phyloP scores from a whole-genome alignment of 2,329 filamentous ascomycete genomes.

The Colletotrichum graminicola region DNA sequence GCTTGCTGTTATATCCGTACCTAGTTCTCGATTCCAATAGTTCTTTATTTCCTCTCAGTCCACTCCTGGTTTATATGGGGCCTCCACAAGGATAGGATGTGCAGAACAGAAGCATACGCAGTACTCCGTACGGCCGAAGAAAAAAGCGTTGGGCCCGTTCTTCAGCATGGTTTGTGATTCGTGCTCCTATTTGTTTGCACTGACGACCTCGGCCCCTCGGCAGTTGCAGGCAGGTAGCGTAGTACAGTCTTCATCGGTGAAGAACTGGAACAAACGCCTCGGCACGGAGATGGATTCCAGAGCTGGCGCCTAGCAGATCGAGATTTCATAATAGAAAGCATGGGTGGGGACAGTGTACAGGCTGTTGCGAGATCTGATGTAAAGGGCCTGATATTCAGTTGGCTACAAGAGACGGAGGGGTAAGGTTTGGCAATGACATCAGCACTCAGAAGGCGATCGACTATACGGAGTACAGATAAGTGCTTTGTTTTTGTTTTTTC shows the following conservation, averaged over 20 bases:
- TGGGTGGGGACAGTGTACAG: no score
- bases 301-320: background rate
- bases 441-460: background rate
- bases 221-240: background rate
- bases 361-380: background rate
- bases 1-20: background rate
- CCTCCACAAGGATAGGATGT: background rate
- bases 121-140: background rate
- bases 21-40: background rate
- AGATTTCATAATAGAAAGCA: no score
- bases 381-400: background rate
- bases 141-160: background rate
- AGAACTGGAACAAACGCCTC: slow-evolving; percentile 1
- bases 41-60: background rate
- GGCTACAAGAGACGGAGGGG: background rate
- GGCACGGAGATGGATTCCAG: background rate
- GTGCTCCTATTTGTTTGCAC: slow-evolving; percentile 10
- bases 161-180: slow-evolving; percentile 28
- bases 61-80: background rate
- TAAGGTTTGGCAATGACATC: slow-evolving; percentile 20
- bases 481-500: background rate
- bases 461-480: background rate
- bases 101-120: background rate
- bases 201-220: slow-evolving; percentile 24
- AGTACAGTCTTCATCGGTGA: background rate